A percentile compares a stretch with the other conserved stretches of the same genome.
Evolutionary conservation across 805 yeast species (phyloP).

Genomic region (Yamadazyma ubonensis): DNA sequence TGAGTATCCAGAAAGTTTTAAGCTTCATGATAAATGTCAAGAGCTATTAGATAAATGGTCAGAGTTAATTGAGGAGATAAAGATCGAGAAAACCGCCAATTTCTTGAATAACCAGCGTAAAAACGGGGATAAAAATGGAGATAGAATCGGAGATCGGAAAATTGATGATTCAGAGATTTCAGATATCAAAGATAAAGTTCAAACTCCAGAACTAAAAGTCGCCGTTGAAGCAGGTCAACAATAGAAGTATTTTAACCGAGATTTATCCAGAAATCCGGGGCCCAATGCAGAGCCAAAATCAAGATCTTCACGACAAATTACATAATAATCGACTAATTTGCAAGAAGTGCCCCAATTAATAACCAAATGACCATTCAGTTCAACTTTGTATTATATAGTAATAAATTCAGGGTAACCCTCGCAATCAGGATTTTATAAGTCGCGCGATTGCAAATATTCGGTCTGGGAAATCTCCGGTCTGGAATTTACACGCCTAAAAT

Average conservation of each 20-base stretch:
- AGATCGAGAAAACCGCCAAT: slow-evolving; percentile 26
- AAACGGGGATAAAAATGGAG: slow-evolving; percentile 3
- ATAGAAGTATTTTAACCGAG: neutral
- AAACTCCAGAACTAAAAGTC: slow-evolving; percentile 6
- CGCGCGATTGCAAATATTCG: no score
- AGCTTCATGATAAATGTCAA: slow-evolving; percentile 45
- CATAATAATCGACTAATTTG: no score
- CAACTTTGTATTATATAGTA: slow-evolving; percentile 4
- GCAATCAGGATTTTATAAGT: neutral
- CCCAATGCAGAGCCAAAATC: no score
- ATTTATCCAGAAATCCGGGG: no score
- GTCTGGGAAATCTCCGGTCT: no score
- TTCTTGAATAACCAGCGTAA: slow-evolving; percentile 5
- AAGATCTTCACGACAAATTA: no score
- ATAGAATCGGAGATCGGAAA: slow-evolving; percentile 8
- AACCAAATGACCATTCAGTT: slow-evolving; percentile 2
- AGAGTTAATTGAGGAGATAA: slow-evolving; percentile 33
- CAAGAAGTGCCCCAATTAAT: no score
- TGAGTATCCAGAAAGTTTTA: slow-evolving; percentile 43
- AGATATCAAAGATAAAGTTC: slow-evolving; percentile 16
- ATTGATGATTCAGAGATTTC: slow-evolving; percentile 28
- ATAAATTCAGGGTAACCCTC: slow-evolving; percentile 15
- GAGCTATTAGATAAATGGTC: slow-evolving; percentile 45
- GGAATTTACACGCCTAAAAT: slow-evolving; percentile 9
- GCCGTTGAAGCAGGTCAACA: slow-evolving; percentile 7